Evolutionary conservation across 73 alveolate genomes (phyloP), one percentile per base, ranked within the genome.

Genomic region (Paramecium biaurelia): DNA sequence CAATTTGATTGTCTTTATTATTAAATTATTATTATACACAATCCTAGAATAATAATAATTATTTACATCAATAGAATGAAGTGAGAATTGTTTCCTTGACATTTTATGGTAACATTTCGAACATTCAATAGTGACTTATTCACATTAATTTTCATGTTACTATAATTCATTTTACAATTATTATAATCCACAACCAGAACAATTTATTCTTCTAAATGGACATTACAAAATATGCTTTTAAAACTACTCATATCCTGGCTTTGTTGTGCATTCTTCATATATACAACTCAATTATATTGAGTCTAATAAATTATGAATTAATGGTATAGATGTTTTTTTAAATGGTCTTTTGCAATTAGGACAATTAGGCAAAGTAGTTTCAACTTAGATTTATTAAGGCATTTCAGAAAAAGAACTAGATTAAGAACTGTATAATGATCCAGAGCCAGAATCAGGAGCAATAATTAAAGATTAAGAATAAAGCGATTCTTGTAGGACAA

Each of bases 261-360:
- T 79, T 5, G 34, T 79, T 1, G 20, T 18, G n/a, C 90, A 79
- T 37, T 34, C 90, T 79, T 41, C 90, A 79, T 79, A 63, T 21
- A 79, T 41, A 34, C 90, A 79, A 79, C 43, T 38, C 21, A 79
- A 43, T 34, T 79, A 45, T 15, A 79, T 41, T 21, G 76, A 21
- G 23, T 79, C 90, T 43, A 79, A 79, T 18, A 79, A 45, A 79
- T 38, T 79, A 18, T 79, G 90, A 3, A 79, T 79, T 20, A 79
- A 43, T 8, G 90, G 90, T 30, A 79, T 47, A 7, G 90, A 79
- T 79, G 90, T 79, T 43, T 79, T 79, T 79, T 79, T 79, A 11
- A 79, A 79, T 45, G 43, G 72, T 43, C 76, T 79, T 34, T 79
- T 79, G 14, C 90, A 79, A 21, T 43, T 79, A 2, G 76, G 90